phyloP scores from a whole-genome alignment of 352 stramenopile genomes.

The Phytophthora sp. region DNA sequence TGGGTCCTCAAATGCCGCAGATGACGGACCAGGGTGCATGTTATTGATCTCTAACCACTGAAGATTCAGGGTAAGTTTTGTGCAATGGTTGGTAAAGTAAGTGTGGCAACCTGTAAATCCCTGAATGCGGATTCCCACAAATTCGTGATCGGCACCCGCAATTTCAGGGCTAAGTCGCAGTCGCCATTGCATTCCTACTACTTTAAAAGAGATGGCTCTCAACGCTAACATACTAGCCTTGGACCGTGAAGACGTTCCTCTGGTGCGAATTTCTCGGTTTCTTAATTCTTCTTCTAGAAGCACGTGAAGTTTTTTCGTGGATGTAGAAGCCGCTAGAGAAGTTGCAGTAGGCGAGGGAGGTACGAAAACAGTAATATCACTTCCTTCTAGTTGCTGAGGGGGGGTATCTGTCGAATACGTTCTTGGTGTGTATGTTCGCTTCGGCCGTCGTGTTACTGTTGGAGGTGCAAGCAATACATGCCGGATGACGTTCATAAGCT shows the following conservation, averaged over 20 bases:
- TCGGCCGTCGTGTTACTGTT: conserved; percentile 38
- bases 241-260: conserved; percentile 36
- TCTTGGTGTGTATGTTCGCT: conserved; percentile 24
- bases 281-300: conserved; percentile 76
- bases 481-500: conserved; percentile 77
- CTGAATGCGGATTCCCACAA: conserved; percentile 73
- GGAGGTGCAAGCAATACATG: conserved; percentile 80
- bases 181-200: conserved; percentile 57
- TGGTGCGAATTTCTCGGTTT: conserved; percentile 56
- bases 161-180: conserved; percentile 68
- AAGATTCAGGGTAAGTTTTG: conserved; percentile 76
- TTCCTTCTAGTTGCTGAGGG: conserved; percentile 23
- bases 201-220: conserved; percentile 77
- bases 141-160: conserved; percentile 65
- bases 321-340: conserved; percentile 8
- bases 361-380: conserved; percentile 35
- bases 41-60: conserved; percentile 89
- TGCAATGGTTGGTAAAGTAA: conserved; percentile 74
- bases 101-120: conserved; percentile 68
- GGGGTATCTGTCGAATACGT: conserved; percentile 9
- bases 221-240: conserved; percentile 40
- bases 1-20: conserved; percentile 76
- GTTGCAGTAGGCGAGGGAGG: conserved; percentile 27
- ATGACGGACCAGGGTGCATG: conserved; percentile 70
- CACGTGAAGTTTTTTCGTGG: conserved; percentile 63